Conservation (phyloP, 2,329 filamentous ascomycete genomes). For the Aureobasidium sp. region DNA sequence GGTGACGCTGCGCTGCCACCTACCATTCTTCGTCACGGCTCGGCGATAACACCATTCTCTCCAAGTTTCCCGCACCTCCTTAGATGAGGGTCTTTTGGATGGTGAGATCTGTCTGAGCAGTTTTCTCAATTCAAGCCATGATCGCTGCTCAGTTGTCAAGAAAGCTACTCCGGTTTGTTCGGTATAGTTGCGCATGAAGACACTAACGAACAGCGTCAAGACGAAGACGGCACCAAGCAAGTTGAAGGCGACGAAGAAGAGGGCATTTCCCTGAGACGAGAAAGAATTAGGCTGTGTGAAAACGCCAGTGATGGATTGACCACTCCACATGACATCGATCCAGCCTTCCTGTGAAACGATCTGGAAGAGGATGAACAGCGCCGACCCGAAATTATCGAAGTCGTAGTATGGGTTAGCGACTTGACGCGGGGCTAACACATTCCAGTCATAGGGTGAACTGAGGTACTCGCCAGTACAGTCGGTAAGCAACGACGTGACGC, state of each 20-base stretch:
- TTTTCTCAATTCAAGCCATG: conserved; percentile 93
- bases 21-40: conserved; percentile 87
- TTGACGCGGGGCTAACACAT: conserved; percentile 72
- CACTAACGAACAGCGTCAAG: conserved; percentile 92
- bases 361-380: conserved; percentile 94
- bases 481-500: conserved; percentile 49
- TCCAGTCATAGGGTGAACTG: conserved; percentile 73
- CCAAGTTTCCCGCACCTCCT: conserved; percentile 63
- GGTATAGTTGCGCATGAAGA: conserved; percentile 99
- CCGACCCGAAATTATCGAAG: conserved; percentile 91
- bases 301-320: conserved; percentile 71
- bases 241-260: conserved; percentile 97
- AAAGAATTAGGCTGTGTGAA: conserved; percentile 66
- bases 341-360: conserved; percentile 98
- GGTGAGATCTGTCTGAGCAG: conserved; percentile 86
- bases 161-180: conserved; percentile 97
- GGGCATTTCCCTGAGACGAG: conserved; percentile 70
- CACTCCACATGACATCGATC: conserved; percentile 83
- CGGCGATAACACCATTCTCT: conserved; percentile 92
- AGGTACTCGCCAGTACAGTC: conserved; percentile 82
- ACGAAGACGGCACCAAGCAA: conserved; percentile 93
- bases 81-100: conserved; percentile 82
- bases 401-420: conserved; percentile 77
- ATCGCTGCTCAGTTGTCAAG: conserved; percentile 88
- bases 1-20: conserved; percentile 82